Conservation (phyloP, 2,329 filamentous ascomycete species). For the Geosmithia flava region DNA sequence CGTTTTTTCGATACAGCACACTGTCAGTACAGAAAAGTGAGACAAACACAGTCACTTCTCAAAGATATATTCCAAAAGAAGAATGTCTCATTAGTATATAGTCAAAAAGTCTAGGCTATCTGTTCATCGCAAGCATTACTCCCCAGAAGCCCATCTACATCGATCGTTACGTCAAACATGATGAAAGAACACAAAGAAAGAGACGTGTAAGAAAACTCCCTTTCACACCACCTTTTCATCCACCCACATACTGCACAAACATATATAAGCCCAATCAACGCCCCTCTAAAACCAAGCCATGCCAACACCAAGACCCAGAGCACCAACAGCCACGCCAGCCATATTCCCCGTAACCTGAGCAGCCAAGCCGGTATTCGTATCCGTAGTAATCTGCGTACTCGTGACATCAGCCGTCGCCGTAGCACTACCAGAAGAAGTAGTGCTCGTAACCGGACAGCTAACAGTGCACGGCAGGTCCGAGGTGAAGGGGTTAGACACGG, state of each 20-base stretch:
- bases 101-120: too few relatives aligned
- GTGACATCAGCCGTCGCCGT: slow-evolving; percentile 2
- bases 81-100: too few relatives aligned
- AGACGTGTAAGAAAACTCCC: too few relatives aligned
- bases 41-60: too few relatives aligned
- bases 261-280: too few relatives aligned
- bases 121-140: too few relatives aligned
- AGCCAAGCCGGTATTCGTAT: slow-evolving; percentile 9
- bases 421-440: slow-evolving; percentile 5
- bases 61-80: too few relatives aligned
- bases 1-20: too few relatives aligned
- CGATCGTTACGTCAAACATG: too few relatives aligned
- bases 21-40: too few relatives aligned
- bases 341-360: slow-evolving; percentile 13
- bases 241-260: background rate
- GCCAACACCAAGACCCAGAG: slow-evolving; percentile 14
- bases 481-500: slow-evolving; percentile 26
- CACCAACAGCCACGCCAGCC: slow-evolving; percentile 15
- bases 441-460: slow-evolving; percentile 22
- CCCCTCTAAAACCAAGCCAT: slow-evolving; percentile 11
- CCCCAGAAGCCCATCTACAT: too few relatives aligned
- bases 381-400: slow-evolving; percentile 5
- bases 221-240: background rate
- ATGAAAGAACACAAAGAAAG: too few relatives aligned
- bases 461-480: slow-evolving; percentile 27